Conservation (phyloP, 129 eudicot genomes). For the Silybum marianum region DNA sequence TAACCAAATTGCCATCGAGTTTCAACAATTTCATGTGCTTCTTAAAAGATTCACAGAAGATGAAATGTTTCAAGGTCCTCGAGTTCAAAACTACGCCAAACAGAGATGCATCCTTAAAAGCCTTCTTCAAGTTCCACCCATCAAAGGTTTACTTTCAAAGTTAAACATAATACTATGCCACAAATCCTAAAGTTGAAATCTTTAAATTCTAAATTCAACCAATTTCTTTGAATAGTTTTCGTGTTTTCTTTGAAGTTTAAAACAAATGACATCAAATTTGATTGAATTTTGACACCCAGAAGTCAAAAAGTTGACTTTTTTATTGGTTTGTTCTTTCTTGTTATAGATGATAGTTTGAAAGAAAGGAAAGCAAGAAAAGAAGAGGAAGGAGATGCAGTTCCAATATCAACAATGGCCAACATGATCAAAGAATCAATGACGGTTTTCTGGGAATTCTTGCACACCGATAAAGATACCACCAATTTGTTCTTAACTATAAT, state of each 20-base stretch:
- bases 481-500: slow-evolving; percentile 39
- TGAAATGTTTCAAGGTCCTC: slow-evolving; percentile 75
- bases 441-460: slow-evolving; percentile 67
- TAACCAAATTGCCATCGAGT: slow-evolving; percentile 71
- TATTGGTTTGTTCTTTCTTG: slow-evolving; percentile 12
- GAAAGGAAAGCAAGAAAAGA: slow-evolving; percentile 50
- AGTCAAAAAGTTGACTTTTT: slow-evolving; percentile 13
- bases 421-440: slow-evolving; percentile 67
- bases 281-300: background rate
- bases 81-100: slow-evolving; percentile 61
- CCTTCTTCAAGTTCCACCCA: slow-evolving; percentile 83
- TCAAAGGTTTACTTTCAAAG: slow-evolving; percentile 53
- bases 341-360: slow-evolving; percentile 65
- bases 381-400: slow-evolving; percentile 48
- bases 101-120: slow-evolving; percentile 47
- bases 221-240: background rate
- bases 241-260: background rate
- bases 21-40: slow-evolving; percentile 88
- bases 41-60: slow-evolving; percentile 77
- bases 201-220: background rate
- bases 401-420: slow-evolving; percentile 51
- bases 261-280: slow-evolving; percentile 1
- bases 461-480: slow-evolving; percentile 59
- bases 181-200: background rate
- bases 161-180: background rate